Conservation (phyloP, 345 rosid genomes). For the Eutrema yunnanense region DNA sequence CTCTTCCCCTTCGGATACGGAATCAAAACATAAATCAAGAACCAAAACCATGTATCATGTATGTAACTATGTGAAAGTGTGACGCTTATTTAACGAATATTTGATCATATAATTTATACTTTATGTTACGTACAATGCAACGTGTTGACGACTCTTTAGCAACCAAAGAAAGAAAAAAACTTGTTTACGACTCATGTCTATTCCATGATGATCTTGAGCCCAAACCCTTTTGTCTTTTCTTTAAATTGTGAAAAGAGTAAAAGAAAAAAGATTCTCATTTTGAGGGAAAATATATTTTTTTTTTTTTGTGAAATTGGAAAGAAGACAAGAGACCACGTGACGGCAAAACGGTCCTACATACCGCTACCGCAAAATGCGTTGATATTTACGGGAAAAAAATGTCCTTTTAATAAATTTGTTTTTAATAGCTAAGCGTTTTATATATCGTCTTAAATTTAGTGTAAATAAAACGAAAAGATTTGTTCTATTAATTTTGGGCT, state of each 20-base stretch:
- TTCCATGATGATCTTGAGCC: not conserved
- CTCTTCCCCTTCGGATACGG: conserved; percentile 70
- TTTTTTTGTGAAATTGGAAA: not conserved
- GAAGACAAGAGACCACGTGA: conserved; percentile 9
- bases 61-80: not conserved
- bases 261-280: not conserved
- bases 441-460: not conserved
- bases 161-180: not conserved
- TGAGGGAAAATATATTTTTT: not conserved
- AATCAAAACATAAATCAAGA: conserved; percentile 19
- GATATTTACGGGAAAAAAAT: not conserved
- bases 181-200: not conserved
- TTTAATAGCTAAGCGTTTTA: not conserved
- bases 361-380: not conserved
- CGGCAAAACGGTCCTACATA: conserved; percentile 3
- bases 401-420: not conserved
- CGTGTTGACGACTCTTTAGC: not conserved
- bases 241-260: not conserved
- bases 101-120: not conserved
- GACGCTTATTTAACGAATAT: not conserved
- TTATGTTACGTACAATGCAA: conserved; percentile 1
- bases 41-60: not conserved
- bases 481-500: not conserved
- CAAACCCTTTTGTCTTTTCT: not conserved
- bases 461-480: not conserved